Evolutionary conservation across 2,329 filamentous ascomycete species (phyloP).

Genomic region (Aspergillus sp.): DNA sequence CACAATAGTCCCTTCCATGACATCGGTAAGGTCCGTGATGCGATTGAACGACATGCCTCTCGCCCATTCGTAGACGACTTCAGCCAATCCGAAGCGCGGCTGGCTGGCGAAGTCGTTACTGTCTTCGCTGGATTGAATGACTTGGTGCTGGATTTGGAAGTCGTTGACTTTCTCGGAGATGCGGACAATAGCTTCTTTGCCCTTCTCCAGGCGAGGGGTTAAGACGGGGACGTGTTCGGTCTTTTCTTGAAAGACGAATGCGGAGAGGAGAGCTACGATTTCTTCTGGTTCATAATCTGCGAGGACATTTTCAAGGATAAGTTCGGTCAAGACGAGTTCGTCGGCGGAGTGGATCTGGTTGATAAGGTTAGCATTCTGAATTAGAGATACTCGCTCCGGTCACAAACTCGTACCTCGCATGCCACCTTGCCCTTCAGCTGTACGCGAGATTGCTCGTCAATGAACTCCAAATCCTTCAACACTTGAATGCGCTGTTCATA

Average conservation of each 20-base stretch:
- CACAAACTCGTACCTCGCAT: conserved; percentile 58
- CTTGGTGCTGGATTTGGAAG: conserved; percentile 82
- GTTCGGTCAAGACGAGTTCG: conserved; percentile 89
- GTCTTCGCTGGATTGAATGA: conserved; percentile 83
- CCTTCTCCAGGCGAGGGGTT: conserved; percentile 72
- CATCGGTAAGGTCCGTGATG: conserved; percentile 91
- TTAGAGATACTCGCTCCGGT: background rate
- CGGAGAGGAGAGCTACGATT: conserved; percentile 86
- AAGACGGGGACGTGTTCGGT: conserved; percentile 74
- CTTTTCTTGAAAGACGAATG: conserved; percentile 98
- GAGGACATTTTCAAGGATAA: conserved; percentile 93
- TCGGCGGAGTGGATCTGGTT: conserved; percentile 80
- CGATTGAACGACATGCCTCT: conserved; percentile 97
- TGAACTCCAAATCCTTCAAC: conserved; percentile 83
- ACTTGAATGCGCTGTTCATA: conserved; percentile 94
- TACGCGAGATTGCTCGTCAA: conserved; percentile 79
- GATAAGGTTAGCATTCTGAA: conserved; percentile 4
- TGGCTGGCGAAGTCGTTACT: conserved; percentile 84
- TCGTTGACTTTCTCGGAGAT: conserved; percentile 91
- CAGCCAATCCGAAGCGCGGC: conserved; percentile 86
- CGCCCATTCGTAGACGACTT: conserved; percentile 98
- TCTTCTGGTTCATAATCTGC: conserved; percentile 94
- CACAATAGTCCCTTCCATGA: conserved; percentile 95
- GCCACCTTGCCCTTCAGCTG: conserved; percentile 97
- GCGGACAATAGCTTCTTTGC: conserved; percentile 75